Evolutionary conservation across 495 filamentous ascomycete species (phyloP).

Genomic region (Aspergillus bertholletiae): DNA sequence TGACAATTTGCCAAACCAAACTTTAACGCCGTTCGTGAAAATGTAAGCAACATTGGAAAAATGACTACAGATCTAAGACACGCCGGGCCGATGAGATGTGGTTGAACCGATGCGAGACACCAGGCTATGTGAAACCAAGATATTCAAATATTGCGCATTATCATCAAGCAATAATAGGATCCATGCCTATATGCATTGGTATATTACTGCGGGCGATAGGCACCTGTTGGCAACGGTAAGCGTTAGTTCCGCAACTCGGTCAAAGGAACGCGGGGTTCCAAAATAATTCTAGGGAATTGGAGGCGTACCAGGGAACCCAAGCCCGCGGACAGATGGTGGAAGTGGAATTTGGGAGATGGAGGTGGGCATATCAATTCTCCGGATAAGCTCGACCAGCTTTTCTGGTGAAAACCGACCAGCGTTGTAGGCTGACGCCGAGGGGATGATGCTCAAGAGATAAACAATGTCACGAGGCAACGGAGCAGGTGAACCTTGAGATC

Average conservation of each 20-base stretch:
- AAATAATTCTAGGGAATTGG: not conserved
- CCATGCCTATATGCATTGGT: conserved; percentile 5
- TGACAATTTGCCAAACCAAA: conserved; percentile 4
- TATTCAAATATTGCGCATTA: not conserved
- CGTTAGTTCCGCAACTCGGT: conserved; percentile 3
- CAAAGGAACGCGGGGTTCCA: not conserved
- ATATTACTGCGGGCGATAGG: conserved; percentile 26
- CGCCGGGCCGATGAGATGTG: conserved; percentile 7
- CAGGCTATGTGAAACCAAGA: conserved; percentile 1
- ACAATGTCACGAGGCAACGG: conserved; percentile 75
- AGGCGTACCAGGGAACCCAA: conserved; percentile 36
- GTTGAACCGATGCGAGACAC: not conserved
- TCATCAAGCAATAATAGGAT: not conserved
- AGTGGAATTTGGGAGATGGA: conserved; percentile 46
- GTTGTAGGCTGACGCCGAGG: conserved; percentile 68
- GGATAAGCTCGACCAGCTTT: conserved; percentile 70
- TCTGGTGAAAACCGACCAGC: conserved; percentile 63
- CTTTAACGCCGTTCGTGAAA: conserved; percentile 23
- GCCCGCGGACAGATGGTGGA: conserved; percentile 31
- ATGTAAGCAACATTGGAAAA: conserved; percentile 16
- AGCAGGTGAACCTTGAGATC: conserved; percentile 42
- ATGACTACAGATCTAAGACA: conserved; percentile 20
- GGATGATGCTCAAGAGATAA: conserved; percentile 79
- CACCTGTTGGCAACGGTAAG: conserved; percentile 15
- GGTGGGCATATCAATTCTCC: conserved; percentile 59